Conservation (phyloP, 139 green algal genomes). For the Chlorella sp. region DNA sequence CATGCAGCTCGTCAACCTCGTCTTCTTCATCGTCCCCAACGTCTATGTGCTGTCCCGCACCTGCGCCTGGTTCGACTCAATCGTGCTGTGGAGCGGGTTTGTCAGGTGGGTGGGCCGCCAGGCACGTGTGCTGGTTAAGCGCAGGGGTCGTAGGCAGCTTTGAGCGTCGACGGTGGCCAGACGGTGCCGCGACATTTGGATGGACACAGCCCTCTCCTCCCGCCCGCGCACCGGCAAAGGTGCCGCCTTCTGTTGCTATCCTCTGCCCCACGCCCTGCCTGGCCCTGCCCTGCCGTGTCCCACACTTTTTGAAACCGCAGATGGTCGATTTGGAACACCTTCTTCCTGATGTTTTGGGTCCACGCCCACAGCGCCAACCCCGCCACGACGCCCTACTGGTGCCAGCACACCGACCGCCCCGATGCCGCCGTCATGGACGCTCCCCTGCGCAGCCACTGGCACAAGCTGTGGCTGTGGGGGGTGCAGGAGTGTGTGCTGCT, state of each 20-base stretch:
- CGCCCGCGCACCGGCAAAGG: too few species aligned
- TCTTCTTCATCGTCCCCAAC: slow-evolving; percentile 43
- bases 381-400: neutral
- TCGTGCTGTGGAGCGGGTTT: slow-evolving; percentile 17
- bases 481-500: neutral
- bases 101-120: slow-evolving; percentile 6
- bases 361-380: slow-evolving; percentile 12
- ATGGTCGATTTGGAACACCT: slow-evolving; percentile 39
- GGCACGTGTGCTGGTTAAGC: too few species aligned
- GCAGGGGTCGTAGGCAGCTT: too few species aligned
- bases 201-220: too few species aligned
- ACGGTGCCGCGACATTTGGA: too few species aligned
- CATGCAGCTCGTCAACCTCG: slow-evolving; percentile 31
- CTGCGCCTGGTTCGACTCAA: slow-evolving; percentile 4
- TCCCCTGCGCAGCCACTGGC: slow-evolving; percentile 27
- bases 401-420: neutral
- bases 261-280: too few species aligned
- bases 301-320: neutral
- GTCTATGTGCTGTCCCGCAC: slow-evolving; percentile 15
- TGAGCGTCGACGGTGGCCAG: too few species aligned
- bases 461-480: slow-evolving; percentile 29
- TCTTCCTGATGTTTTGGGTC: slow-evolving; percentile 39
- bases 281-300: too few species aligned
- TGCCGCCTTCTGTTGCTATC: too few species aligned
- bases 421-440: slow-evolving; percentile 29